phyloP scores from a whole-genome alignment of 768 basidiomycete species.

The Porphyrellus cyaneotinctus region DNA sequence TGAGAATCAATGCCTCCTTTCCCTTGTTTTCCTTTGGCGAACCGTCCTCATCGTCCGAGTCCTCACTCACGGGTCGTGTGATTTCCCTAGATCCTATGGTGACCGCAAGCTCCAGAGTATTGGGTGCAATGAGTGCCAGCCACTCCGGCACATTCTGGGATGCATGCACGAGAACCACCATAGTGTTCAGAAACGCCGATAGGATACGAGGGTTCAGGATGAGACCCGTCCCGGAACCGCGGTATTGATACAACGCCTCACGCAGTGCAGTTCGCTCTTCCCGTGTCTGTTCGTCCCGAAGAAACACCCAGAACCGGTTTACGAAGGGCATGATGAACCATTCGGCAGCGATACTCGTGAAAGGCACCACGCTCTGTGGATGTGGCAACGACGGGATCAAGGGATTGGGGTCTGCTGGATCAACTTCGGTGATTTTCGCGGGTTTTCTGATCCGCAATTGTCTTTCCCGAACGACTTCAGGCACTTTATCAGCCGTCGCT shows the following conservation, averaged over 20 bases:
- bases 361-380: conserved; percentile 32
- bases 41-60: conserved; percentile 31
- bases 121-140: conserved; percentile 76
- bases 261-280: conserved; percentile 64
- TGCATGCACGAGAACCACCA: conserved; percentile 79
- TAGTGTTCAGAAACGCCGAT: conserved; percentile 67
- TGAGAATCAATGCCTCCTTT: conserved; percentile 72
- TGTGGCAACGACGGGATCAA: not conserved
- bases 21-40: conserved; percentile 21
- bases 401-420: conserved; percentile 18
- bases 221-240: conserved; percentile 75
- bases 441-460: conserved; percentile 60
- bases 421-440: conserved; percentile 43
- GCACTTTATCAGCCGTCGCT: conserved; percentile 49
- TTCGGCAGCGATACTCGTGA: conserved; percentile 76
- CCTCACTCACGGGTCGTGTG: conserved; percentile 38
- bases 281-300: conserved; percentile 77
- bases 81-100: conserved; percentile 69
- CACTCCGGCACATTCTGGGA: conserved; percentile 77
- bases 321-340: conserved; percentile 86
- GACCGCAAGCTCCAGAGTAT: conserved; percentile 78
- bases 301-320: conserved; percentile 93
- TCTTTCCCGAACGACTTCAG: conserved; percentile 68
- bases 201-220: conserved; percentile 77
- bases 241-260: conserved; percentile 54